Base-by-base conservation (phyloP, 768 basidiomycete species). In the Scleroderma bovista region DNA sequence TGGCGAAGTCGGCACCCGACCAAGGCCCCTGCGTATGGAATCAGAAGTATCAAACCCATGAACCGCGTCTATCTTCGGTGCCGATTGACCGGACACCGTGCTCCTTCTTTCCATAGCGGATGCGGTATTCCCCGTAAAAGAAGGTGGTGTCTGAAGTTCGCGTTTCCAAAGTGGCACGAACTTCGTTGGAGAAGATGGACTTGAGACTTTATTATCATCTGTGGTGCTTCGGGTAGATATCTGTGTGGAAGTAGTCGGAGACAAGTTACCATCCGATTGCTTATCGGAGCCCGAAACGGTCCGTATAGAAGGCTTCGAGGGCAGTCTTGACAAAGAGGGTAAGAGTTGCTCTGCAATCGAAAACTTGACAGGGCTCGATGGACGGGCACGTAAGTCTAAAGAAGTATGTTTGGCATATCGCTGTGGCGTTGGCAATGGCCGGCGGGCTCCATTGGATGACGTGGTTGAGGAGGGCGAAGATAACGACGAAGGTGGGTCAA, bases 131-230 rank as follows among this genome's bases (percentile, higher is more conserved):
- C 59, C 32, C 52, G 59, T 34, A 51, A 66, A 33, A 52, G 64
- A 31, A 49, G 58, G 13, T 59, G 64, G 23, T 62, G 57, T 45
- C 17, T 45, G 55, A 1, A 69, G 52, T 22, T 57, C 65, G 24
- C 72, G 72, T 59, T 73, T 74, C 75, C 75, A 76, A 12, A 71
- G 56, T 3, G 77, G 75, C 10, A 71, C 64, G 46, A 72, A 69
- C 26, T 67, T 73, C 29, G 62, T 55, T 48, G 51, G 56, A 33
- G 51, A 57, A 34, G 58, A 31, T 19, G 54, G n/a, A 24, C 41
- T 23, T 29, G 22, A 16, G 15, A 11, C 16, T 24, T 43, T 43
- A 4, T 13, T 8, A 29, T 43, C 13, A 12, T 22, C 24, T 17
- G 31, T 22, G 32, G 31, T 20, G 20, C 6, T 23, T 17, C 31